Evolutionary conservation across 768 basidiomycete genomes (phyloP), one percentile per base, ranked within the genome.

Genomic region (Kwoniella heveanensis): DNA sequence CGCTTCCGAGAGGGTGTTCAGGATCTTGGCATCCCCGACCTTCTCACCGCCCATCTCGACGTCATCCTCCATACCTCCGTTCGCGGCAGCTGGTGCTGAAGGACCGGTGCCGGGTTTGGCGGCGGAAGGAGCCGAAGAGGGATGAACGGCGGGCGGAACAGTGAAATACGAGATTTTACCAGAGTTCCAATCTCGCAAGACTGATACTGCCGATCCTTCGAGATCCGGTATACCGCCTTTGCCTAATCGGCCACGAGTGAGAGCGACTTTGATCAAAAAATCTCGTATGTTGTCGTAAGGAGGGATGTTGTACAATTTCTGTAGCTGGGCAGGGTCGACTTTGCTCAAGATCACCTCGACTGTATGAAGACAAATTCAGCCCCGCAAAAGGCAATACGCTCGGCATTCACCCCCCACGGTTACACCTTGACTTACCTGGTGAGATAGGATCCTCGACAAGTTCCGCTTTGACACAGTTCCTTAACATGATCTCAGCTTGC

Each of bases 181-280:
- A 61, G 91, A 87, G 72, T 97, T 97, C 94, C 95, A 99, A 76
- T 99, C 93, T 53, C 83, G 85, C 1, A 97, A 80, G 24, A 97
- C 85, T 15, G 88, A 86, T 30, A 91, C 87, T 0, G 94, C 92
- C 0, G 92, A 85, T 6, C 89, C 83, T 47, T 88, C 86, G 30
- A 94, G 79, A 78, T 97, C 92, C 1, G 95, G 94, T 0, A 92
- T 89, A 52, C 95, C 95, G 29, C 93, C 93, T 85, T 96, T 96
- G 48, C 90, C 84, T 1, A 98, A 83, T 39, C 90, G 85, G 13
- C 95, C 96, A 17, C 85, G 87, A 19, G 83, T 88, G 54, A 96
- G 82, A 0, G 95, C 90, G 49, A 94, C 80, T 87, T 92, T 91
- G 2, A 94, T 91, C 51, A 98, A 79, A 76, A 99, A 95, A 60